Base-by-base conservation (phyloP, 345 rosid genomes). In the Lumnitzera littorea region DNA sequence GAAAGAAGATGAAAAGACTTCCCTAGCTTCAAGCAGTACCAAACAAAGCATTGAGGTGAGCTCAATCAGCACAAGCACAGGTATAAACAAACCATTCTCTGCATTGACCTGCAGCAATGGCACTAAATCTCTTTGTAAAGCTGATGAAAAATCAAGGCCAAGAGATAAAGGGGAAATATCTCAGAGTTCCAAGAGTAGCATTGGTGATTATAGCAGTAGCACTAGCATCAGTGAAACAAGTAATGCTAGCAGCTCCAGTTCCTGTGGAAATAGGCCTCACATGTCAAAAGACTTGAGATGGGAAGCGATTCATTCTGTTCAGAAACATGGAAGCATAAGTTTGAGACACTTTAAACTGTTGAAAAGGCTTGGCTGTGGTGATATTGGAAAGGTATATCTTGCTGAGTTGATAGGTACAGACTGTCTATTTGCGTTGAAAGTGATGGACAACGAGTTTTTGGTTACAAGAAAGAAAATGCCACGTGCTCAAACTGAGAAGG, bases 161-260 rank as follows among this genome's bases (percentile, higher is more conserved):
- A 78, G 80, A 70, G 87, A 80, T 43, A 87, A 84, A 68, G 82
- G 81, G 8, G 87, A 84, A 56, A 76, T 84, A 71, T 87, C 94
- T 51, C 94, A 82, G 60, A 87, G 86, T 78, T 87, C 91, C 14
- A 87, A 87, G 75, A 84, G 95, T 71, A 87, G 95, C 76, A 81
- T 84, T 3, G 91, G 87, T 61, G 89, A 84, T 13, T 82, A 77
- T 61, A 87, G 91, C 55, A 78, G 84, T 56, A 79, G 85, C 70
- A 75, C 84, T 24, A 81, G 79, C 67, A 74, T 73, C 16, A 84
- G 91, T 56, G 85, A 77, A 53, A 81, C 77, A 46, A 79, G 89
- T 74, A 73, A 66, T 65, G 74, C 81, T 50, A 82, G 84, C 36
- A 73, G 77, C 58, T 80, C 83, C 56, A 74, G 77, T 74, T 74